Conservation (phyloP, 2,329 filamentous ascomycete genomes). For the Penicillium janthinellum region DNA sequence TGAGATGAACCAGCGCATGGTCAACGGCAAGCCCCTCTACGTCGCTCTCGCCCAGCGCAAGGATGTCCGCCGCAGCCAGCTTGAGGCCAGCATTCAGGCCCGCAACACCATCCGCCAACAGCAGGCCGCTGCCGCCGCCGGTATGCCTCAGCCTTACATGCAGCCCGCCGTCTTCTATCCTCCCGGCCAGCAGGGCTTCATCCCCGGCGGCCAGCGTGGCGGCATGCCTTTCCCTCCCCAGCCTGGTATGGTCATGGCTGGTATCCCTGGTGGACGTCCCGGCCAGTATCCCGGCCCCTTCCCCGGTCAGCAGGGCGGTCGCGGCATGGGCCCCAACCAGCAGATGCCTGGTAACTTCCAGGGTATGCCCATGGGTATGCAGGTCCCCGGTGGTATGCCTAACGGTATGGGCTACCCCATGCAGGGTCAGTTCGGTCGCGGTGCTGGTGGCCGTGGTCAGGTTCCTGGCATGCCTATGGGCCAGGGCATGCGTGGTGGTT, state of each 20-base stretch:
- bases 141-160: constrained; percentile 81
- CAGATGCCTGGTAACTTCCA: constrained; percentile 88
- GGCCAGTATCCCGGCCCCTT: constrained; percentile 82
- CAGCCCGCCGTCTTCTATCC: constrained; percentile 91
- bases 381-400: constrained; percentile 68
- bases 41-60: constrained; percentile 98
- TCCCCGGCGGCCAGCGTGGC: constrained; percentile 59
- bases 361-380: constrained; percentile 62
- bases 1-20: constrained; percentile 99
- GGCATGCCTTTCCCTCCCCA: constrained; percentile 64
- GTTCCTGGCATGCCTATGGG: constrained; percentile 71
- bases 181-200: constrained; percentile 65
- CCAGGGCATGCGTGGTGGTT: constrained; percentile 51
- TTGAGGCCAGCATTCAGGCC: constrained; percentile 98
- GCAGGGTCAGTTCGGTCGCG: constrained; percentile 74
- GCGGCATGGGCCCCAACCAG: constrained; percentile 78
- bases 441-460: constrained; percentile 70
- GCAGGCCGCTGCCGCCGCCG: constrained; percentile 87
- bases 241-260: constrained; percentile 60
- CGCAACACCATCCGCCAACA: constrained; percentile 98
- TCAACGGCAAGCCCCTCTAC: constrained; percentile 94
- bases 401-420: constrained; percentile 81
- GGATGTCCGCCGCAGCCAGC: constrained; percentile 98
- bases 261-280: constrained; percentile 77
- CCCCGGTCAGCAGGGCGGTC: constrained; percentile 80